Evolutionary conservation across 225 moss, liverwort and hornwort species (phyloP), one percentile per base, ranked within the genome.

Genomic region (Physcomitrium patens): DNA sequence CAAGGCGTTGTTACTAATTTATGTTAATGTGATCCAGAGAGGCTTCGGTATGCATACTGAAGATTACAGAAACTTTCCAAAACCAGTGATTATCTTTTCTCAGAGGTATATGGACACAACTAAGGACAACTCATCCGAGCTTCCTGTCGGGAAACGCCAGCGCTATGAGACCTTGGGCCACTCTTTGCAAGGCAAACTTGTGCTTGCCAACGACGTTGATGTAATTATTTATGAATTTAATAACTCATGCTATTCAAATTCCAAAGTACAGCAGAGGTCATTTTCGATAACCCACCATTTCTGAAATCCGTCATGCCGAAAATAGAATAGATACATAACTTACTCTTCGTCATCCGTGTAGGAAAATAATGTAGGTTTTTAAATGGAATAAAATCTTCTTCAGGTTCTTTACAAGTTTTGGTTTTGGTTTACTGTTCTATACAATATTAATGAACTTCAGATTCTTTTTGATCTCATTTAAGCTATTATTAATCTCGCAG

Each of bases 31-130:
- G 57, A 23, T 70, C 48, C 88, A 96, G 97, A 81, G 83, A 80
- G 95, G 93, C 42, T 86, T 82, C 68, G 91, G 91, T 67, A 95
- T 99, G 97, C 89, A 95, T 74, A 95, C 91, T 60, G 95, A 99
- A 67, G 97, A 99, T 83, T 99, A 95, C 65, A 89, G 97, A 41
- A 95, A 99, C 53, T 95, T 93, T 61, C 97, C 97, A 48, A 93
- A 99, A 82, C 93, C 93, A 69, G 90, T 88, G 71, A 85, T 95
- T 8, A 75, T 93, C 17, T 79, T 99, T 72, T 82, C 82, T 37
- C 83, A 86, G 76, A 87, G 84, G 13, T 93, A 82, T 61, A 62
- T 99, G 12, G 82, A 95, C 70, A 77, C 78, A 63, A 76, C 91
- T 14, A 81, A 81, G 58, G 76, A 71, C 48, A 76, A 77, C 50